Conservation (phyloP, 768 basidiomycete genomes). For the Naematelia encephala region DNA sequence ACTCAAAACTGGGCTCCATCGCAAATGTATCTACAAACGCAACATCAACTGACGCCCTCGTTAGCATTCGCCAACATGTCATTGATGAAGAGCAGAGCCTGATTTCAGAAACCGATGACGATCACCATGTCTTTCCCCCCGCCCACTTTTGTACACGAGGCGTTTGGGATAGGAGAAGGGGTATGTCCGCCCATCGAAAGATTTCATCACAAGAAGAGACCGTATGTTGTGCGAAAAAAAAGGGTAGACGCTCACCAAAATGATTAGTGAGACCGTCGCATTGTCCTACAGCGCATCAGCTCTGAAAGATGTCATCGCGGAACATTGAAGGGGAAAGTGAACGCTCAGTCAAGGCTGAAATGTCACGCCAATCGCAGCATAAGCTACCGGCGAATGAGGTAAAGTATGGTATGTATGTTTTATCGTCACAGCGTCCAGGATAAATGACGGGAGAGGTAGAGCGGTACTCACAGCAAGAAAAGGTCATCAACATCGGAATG, state of each 20-base stretch:
- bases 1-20: no score
- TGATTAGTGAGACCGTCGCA: no score
- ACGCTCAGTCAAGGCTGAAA: conserved; percentile 50
- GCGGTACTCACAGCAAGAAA: conserved; percentile 14
- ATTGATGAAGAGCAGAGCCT: not conserved
- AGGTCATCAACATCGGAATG: not conserved
- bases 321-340: conserved; percentile 3
- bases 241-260: no score
- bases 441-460: not conserved
- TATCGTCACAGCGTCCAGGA: conserved; percentile 42
- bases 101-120: conserved; percentile 40
- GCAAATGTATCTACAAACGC: no score
- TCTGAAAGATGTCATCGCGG: not conserved
- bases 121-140: conserved; percentile 41
- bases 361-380: conserved; percentile 41
- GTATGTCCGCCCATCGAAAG: conserved; percentile 47
- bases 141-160: conserved; percentile 49
- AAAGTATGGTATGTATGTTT: conserved; percentile 41
- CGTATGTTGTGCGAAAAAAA: not conserved
- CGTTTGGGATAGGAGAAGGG: conserved; percentile 37
- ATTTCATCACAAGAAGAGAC: conserved; percentile 28
- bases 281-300: not conserved
- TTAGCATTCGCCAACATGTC: not conserved
- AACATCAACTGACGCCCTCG: no score
- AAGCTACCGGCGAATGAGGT: conserved; percentile 39